A percentile compares a stretch with the other conserved stretches of the same genome.
phyloP scores from a whole-genome alignment of 2,329 filamentous ascomycete genomes.

The Pseudodiploospora longispora region DNA sequence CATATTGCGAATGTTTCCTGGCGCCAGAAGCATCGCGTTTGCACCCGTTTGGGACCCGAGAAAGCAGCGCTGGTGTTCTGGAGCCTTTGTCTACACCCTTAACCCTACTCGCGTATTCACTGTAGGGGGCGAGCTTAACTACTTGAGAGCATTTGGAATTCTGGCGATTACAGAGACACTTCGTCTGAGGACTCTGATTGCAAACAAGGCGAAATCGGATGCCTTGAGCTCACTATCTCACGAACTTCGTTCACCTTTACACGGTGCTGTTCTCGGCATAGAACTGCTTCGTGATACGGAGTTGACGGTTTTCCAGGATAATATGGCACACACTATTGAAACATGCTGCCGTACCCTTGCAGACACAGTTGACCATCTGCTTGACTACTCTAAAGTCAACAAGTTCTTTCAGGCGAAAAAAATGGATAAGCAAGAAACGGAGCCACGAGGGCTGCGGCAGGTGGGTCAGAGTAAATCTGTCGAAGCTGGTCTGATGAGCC shows the following conservation, averaged over 20 bases:
- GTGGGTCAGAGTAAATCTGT: constrained; percentile 2
- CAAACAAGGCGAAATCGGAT: constrained; percentile 45
- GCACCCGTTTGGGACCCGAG: constrained; percentile 41
- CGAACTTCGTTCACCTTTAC: constrained; percentile 52
- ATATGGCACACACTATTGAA: constrained; percentile 41
- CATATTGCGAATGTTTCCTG: constrained; percentile 30
- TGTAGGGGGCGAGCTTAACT: constrained; percentile 40
- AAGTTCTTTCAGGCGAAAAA: constrained; percentile 17
- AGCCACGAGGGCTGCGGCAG: constrained; percentile 2
- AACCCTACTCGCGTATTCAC: constrained; percentile 35
- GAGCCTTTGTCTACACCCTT: constrained; percentile 41
- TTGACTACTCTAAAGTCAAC: constrained; percentile 50
- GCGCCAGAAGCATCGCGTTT: constrained; percentile 37
- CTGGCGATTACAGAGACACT: constrained; percentile 50
- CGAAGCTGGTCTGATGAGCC: constrained; percentile 12
- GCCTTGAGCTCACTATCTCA: constrained; percentile 54
- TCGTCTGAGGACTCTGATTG: constrained; percentile 28
- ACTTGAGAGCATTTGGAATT: constrained; percentile 43
- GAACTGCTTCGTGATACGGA: constrained; percentile 46
- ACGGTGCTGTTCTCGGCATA: constrained; percentile 48
- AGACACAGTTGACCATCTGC: constrained; percentile 46
- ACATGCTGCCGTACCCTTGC: constrained; percentile 43
- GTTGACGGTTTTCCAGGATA: constrained; percentile 37
- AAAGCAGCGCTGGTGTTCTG: constrained; percentile 40
- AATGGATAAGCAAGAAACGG: neutral